Base-by-base conservation (phyloP, 2,329 filamentous ascomycete genomes). In the Nakataea oryzae region DNA sequence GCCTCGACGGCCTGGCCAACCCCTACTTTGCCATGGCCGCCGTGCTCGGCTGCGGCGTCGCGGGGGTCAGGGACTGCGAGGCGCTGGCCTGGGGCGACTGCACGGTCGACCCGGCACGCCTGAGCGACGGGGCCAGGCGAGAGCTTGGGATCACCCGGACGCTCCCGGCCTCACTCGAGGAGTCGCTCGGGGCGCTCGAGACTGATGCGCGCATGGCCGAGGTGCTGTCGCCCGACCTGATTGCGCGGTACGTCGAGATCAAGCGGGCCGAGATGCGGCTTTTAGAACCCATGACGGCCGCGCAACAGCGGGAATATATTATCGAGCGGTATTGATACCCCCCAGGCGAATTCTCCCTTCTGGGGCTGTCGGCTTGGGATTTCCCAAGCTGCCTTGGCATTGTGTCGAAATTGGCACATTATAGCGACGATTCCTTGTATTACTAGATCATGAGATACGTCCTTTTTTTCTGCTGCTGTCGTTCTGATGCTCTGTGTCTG, bases 1-100 rank as follows among this genome's bases (percentile, higher is more conserved):
- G 82, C 62, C 69, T 93, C n/a, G 91, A 96, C 69, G 91, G 90
- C 0, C 74, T 91, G 24, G 88, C 90, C 3, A 96, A 96, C 69
- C 83, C 86, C 61, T 96, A 95, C 70, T 73, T 96, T 1, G 87
- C 83, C 0, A 71, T 89, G 24, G 79, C 82, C 0, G 85, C 84
- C 0, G 70, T 91, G 0, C 69, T 91, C 0, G 79, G 78, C 0
- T 83, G 83, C 0, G 89, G 89, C 0, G 73, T 82, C 0, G 64
- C 79, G 1, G 88, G 88, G 0, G 66, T 90, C 3, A 66, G 70
- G 1, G 71, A 75, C 1, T 71, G 73, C 2, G 73, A 77, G 62
- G 65, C 72, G 58, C 71, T 88, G 58, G 68, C 69, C 14, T 79
- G 79, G 74, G 70, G 75, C 34, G 86, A 90, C 67, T 85, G 84